phyloP scores from a whole-genome alignment of 257 asterid genomes.

The Rhazya stricta region DNA sequence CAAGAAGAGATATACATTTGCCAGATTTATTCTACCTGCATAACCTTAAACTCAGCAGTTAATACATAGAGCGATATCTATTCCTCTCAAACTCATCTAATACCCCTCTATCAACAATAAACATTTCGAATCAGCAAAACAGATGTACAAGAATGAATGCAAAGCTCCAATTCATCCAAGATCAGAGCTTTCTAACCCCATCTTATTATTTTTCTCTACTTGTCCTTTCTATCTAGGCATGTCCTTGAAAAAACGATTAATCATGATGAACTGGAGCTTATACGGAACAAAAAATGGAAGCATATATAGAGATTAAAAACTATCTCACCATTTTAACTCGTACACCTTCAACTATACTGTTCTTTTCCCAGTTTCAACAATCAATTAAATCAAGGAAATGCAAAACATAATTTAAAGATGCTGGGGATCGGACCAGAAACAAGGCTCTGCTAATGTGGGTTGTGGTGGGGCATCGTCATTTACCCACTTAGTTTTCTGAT shows the following conservation, averaged over 20 bases:
- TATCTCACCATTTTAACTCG: background rate
- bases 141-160: background rate
- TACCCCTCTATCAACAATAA: background rate
- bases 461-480: background rate
- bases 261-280: background rate
- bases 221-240: background rate
- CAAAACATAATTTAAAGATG: background rate
- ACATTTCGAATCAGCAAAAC: background rate
- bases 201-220: background rate
- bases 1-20: background rate
- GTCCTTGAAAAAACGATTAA: background rate
- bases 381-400: background rate
- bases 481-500: too few species aligned
- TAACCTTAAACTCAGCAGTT: background rate
- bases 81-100: background rate
- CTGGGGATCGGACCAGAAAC: background rate
- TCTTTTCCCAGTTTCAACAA: background rate
- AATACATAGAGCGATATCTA: background rate
- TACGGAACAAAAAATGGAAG: background rate
- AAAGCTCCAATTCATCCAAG: slow-evolving; percentile 6
- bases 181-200: background rate
- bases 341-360: background rate
- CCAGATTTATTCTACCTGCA: background rate
- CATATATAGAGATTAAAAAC: background rate
- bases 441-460: background rate